Base-by-base conservation (phyloP, 495 filamentous ascomycete species). In the Aspergillus baeticus region DNA sequence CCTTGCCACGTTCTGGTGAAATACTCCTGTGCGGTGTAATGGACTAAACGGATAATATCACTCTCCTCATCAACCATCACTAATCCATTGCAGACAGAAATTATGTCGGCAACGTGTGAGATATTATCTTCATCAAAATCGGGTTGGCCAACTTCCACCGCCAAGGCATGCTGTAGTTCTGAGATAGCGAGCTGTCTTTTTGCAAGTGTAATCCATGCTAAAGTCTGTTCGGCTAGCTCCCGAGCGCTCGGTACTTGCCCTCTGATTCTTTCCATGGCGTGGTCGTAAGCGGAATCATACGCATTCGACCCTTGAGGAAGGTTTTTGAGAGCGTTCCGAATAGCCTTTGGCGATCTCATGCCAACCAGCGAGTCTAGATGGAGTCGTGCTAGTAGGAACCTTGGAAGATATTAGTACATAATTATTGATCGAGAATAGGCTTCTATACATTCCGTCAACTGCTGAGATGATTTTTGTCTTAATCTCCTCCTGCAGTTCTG, bases 331-430 rank as follows among this genome's bases (percentile, higher is more conserved):
- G 77, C 61, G 0, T 31, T 51, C 37, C 51, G 53, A 4, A 84
- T 50, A 8, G 69, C 65, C 29, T 61, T 64, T 3, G 54, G 55
- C 6, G 63, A 69, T 3, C 18, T 54, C 46, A 75, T 76, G 0
- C 61, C 66, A 0, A 59, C 42, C 14, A 85, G 63, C 6, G 73
- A 73, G 15, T 77, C 69, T 10, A 84, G 53, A 60, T 81, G 67
- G 0, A 87, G 68, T 10, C 63, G 66, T n/a, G 81, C 80, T 20
- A 86, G 68, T 1, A 85, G 70, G 54, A 86, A 84, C 78, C 81
- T 78, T 35, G 2, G 7, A 43, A 22, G 17, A 11, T 43, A 23
- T 20, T 11, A 21, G 15, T 46, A 26, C 29, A 41, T 15, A 2
- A 20, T 5, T 33, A 7, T 0, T 22, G 11, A 13, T 31, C 21